Evolutionary conservation across 352 stramenopile species (phyloP), one percentile per base, ranked within the genome.

Genomic region (Phytophthora chlamydospora): DNA sequence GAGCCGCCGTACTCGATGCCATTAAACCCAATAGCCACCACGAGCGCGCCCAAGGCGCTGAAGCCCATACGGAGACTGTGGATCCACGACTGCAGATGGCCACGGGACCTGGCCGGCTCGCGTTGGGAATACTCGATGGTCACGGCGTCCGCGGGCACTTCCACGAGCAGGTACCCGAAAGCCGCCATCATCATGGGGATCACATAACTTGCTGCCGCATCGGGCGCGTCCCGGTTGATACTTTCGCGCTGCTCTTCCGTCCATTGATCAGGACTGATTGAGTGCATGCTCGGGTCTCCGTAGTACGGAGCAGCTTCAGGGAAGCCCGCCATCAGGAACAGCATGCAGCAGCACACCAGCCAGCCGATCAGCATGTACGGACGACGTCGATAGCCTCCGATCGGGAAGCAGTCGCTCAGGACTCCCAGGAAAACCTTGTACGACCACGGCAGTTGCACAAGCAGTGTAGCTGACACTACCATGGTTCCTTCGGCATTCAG

Each of bases 151-250:
- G 78, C 71, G 2, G 80, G 64, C 7, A 88, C 79, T 29, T 92
- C 78, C 3, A 73, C 58, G 17, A 89, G 38, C 11, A 92, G 54
- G 59, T 84, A 92, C 9, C 83, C 80, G 44, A 90, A 84, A 0
- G 79, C 62, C n/a, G 78, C 73, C 24, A 90, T 62, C 81, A 89
- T 90, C 80, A 91, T 89, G 13, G 72, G 76, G 36, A 90, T 68
- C 19, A 92, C 72, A 41, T 87, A 89, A 33, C 68, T 72, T 24
- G 62, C 68, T 3, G 75, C 80, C 1, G 67, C 60, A 43, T 80
- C 60, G 11, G 75, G 62, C 6, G 77, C 73, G 4, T 59, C 33
- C 0, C 36, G 11, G 57, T 89, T 88, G 55, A 88, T 77, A 24
- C 47, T 83, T 13, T 67, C 56, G n/a, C 43, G 55, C 31, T 80